Percentiles rank a stretch among this genome's conserved stretches.
These are phyloP conservation scores for Hypoxylon cercidicola DNA, from an alignment of 495 filamentous ascomycete species.

Conservation along the genomic window DNA sequence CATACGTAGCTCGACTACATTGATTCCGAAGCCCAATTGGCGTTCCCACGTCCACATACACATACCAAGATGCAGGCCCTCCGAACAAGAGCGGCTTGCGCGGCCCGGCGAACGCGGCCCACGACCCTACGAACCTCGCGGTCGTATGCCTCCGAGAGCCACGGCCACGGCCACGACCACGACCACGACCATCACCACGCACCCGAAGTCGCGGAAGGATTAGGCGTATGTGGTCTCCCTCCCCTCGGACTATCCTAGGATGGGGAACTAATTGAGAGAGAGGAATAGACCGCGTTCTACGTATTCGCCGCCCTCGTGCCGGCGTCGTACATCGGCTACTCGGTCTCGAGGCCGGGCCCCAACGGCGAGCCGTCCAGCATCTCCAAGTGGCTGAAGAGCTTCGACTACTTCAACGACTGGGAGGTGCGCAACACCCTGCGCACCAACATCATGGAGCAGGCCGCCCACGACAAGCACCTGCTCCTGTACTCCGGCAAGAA, in stretches of 20 bases:
- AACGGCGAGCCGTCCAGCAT: conserved; percentile 54
- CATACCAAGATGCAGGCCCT: conserved; percentile 55
- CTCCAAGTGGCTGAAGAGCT: conserved; percentile 46
- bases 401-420: conserved; percentile 52
- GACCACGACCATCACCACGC: conserved; percentile 44
- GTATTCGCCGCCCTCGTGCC: conserved; percentile 49
- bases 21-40: conserved; percentile 41
- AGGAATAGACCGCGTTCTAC: conserved; percentile 52
- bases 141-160: conserved; percentile 57
- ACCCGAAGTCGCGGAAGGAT: conserved; percentile 50
- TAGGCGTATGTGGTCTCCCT: conserved; percentile 53
- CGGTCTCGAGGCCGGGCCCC: conserved; percentile 52
- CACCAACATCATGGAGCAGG: conserved; percentile 55
- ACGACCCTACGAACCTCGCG: conserved; percentile 46
- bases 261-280: background rate
- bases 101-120: conserved; percentile 50
- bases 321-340: conserved; percentile 49
- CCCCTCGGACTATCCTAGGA: background rate
- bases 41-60: conserved; percentile 32
- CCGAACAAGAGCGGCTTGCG: conserved; percentile 52
- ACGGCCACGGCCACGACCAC: conserved; percentile 41
- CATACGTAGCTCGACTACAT: conserved; percentile 19
- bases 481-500: conserved; percentile 47
- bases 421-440: conserved; percentile 54
- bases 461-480: conserved; percentile 61